Evolutionary conservation across 208 protist species (phyloP), one percentile per base, ranked within the genome.

Genomic region (Porcisia deanei): DNA sequence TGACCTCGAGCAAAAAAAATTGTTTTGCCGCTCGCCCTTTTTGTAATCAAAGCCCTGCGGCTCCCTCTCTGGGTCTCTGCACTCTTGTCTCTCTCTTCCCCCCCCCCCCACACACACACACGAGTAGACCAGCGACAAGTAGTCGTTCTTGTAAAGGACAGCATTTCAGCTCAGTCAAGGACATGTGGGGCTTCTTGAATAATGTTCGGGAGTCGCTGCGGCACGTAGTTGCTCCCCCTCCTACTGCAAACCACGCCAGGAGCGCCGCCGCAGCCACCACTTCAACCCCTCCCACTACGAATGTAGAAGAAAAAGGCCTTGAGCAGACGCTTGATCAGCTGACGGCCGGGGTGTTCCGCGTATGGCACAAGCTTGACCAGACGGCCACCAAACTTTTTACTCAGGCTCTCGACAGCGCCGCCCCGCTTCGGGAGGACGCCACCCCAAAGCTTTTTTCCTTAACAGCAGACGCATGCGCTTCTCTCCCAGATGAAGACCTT

Each of bases 301-400:
- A 59, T 45, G 16, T 18, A 14, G 41, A 12, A 3, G 57, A 75
- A 54, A 77, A 47, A 4, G 67, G 67, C 39, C 18, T 82, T 6
- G 78, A 82, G 43, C 52, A 65, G 22, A 58, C 65, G 0, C 41
- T 82, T 30, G 64, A 75, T 34, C 65, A 70, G 22, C 39, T 82
- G 25, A 77, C 78, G 22, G 52, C 70, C 10, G 65, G 73, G 65
- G 52, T 81, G n/a, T 66, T 81, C n/a, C 45, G 66, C 3, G 25
- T 76, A 25, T 87, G 81, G 85, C 77, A 71, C 47, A 89, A 52
- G 37, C 73, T 89, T n/a, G 86, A 86, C 60, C 66, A 72, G 30
- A 77, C 76, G 14, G 81, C 88, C 22, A 80, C 54, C 3, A 73
- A 52, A 20, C 58, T 85, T 16, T 59, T 93, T 30, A 75, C 74